These are phyloP conservation scores for Flueggea neowawraea DNA, from an alignment of 441 rosid genomes.

Conservation along the genomic window DNA sequence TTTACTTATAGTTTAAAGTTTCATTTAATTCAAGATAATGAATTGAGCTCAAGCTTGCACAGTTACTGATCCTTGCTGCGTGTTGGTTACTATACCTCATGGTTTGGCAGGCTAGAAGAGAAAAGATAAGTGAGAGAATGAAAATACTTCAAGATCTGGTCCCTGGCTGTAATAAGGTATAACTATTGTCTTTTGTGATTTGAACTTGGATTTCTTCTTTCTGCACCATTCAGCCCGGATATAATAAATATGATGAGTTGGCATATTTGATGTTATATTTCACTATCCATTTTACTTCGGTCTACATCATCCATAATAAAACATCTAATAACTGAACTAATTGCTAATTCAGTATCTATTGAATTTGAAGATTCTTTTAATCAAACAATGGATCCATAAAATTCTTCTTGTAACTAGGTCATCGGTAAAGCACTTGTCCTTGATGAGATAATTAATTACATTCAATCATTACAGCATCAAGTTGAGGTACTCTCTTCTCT, in stretches of 20 bases:
- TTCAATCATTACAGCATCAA: conserved; percentile 75
- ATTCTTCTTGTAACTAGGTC: conserved; percentile 36
- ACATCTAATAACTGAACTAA: no score
- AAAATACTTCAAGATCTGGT: conserved; percentile 83
- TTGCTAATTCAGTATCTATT: neutral
- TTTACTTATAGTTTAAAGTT: neutral
- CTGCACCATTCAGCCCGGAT: no score
- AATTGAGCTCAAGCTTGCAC: no score
- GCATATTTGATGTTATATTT: no score
- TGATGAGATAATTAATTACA: conserved; percentile 90
- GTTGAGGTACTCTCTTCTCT: conserved; percentile 55
- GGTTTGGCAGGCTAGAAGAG: conserved; percentile 72
- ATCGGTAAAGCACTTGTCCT: conserved; percentile 87
- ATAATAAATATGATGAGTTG: no score
- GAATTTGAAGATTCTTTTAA: neutral
- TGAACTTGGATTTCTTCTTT: neutral
- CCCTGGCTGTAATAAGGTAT: conserved; percentile 87
- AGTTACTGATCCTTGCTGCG: neutral
- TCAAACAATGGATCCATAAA: neutral
- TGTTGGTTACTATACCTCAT: conserved; percentile 7
- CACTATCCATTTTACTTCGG: no score
- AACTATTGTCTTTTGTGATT: neutral
- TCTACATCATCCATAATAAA: no score
- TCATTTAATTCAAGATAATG: neutral
- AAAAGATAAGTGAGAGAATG: conserved; percentile 92